Base-by-base conservation (phyloP, 495 filamentous ascomycete species). In the Tricharina praecox region DNA sequence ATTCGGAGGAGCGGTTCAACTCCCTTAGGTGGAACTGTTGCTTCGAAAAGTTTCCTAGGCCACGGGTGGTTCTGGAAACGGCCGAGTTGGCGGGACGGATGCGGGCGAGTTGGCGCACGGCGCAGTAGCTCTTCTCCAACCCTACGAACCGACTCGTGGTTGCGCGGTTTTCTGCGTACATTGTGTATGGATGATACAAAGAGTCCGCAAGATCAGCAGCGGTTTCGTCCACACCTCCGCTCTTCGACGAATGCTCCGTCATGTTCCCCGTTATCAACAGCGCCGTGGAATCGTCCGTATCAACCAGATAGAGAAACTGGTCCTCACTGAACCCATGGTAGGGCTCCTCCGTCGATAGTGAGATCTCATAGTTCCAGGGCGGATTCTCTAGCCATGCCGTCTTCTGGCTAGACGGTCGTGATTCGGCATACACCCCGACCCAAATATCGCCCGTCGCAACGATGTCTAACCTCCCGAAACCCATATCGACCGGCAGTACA, bases 1-100 rank as follows among this genome's bases (percentile, higher is more conserved):
- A 97, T 0, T 63, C 68, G 4, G 79, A 72, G 52, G 73, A 81
- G 3, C 65, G 61, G 41, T 85, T 83, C 15, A 97, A 68, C 1
- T 75, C 74, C 13, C 68, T 74, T 24, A 93, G 64, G 52, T 88
- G 83, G 62, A 96, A 92, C 57, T 94, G 83, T 63, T 92, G 74
- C 55, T 82, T 82, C 0, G 82, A 81, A 34, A 75, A 61, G 41
- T 74, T 75, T 3, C 69, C 70, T 0, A 67, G 62, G 2, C 77
- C 76, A 2, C 75, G 68, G 20, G 59, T 72, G 1, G 81, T 90
- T 70, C 93, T 82, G 36, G 70, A 70, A 24, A 70, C 71, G 15
- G 74, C 64, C 11, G 78, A 65, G 33, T 70, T 65, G 45, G 62
- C 64, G 0, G 61, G 54, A 21, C 50, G 65, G 32, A 84, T 72